Conservation (phyloP, 1,139 yeast genomes). For the Neolecta irregularis region DNA sequence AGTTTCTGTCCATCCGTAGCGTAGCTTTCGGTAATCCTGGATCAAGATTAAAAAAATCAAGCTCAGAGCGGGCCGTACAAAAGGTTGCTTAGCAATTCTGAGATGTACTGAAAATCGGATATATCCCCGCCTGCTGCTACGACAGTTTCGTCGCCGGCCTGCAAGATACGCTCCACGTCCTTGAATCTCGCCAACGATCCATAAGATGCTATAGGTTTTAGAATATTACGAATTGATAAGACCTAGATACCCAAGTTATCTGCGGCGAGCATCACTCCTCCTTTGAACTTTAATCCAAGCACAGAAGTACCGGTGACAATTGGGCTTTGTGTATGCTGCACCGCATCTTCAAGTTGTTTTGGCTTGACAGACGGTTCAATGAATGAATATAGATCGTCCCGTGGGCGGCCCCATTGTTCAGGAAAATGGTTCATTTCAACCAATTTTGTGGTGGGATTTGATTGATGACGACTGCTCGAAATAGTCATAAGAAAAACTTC, state of each 20-base stretch:
- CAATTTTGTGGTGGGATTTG: too few species aligned
- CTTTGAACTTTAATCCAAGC: conserved; percentile 72
- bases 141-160: conserved; percentile 69
- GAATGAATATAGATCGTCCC: too few species aligned
- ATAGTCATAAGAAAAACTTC: too few species aligned
- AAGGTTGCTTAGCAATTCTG: conserved; percentile 59
- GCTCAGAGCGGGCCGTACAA: conserved; percentile 24
- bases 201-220: conserved; percentile 36
- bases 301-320: conserved; percentile 94
- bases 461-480: too few species aligned
- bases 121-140: conserved; percentile 94
- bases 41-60: conserved; percentile 15
- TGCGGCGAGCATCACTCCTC: conserved; percentile 88
- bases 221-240: neutral
- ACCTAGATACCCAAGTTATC: conserved; percentile 54
- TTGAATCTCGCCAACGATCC: conserved; percentile 84
- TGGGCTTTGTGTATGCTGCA: conserved; percentile 72
- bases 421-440: too few species aligned
- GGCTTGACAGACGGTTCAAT: too few species aligned
- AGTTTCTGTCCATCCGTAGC: conserved; percentile 67
- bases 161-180: conserved; percentile 67
- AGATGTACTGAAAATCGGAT: conserved; percentile 78
- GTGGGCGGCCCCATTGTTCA: too few species aligned
- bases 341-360: too few species aligned
- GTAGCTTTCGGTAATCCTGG: conserved; percentile 49